phyloP scores from a whole-genome alignment of 768 basidiomycete genomes.

The Amanita inopinata region DNA sequence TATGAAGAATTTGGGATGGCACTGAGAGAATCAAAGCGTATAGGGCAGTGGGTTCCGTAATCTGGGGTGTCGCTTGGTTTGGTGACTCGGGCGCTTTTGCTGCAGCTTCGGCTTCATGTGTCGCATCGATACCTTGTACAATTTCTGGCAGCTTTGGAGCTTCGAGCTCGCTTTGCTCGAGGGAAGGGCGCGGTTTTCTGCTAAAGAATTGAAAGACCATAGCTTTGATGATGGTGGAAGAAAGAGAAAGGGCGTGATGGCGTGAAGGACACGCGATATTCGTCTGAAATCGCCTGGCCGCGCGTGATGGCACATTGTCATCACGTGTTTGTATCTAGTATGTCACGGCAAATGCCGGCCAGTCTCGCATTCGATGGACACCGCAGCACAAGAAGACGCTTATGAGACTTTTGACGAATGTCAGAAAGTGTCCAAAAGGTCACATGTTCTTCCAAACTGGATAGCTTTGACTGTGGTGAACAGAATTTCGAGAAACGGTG shows the following conservation, averaged over 20 bases:
- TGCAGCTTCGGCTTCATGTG: slow-evolving; percentile 12
- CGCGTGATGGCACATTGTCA: slow-evolving; percentile 4
- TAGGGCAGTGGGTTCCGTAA: slow-evolving; percentile 32
- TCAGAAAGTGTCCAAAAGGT: no score
- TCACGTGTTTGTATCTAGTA: slow-evolving; percentile 9
- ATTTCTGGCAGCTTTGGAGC: slow-evolving; percentile 8
- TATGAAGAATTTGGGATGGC: slow-evolving; percentile 57
- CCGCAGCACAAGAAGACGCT: no score
- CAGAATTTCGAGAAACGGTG: no score
- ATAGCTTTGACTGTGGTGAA: no score
- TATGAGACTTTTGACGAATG: no score
- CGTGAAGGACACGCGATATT: neutral
- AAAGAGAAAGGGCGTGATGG: neutral
- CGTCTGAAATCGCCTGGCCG: neutral
- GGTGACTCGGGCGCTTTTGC: slow-evolving; percentile 2
- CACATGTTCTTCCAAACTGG: no score
- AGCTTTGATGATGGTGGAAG: neutral
- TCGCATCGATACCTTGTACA: neutral
- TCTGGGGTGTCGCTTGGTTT: slow-evolving; percentile 12
- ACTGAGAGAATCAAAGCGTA: slow-evolving; percentile 45
- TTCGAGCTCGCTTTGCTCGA: slow-evolving; percentile 4
- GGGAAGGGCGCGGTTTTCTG: slow-evolving; percentile 20
- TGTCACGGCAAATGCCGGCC: no score
- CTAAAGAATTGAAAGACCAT: slow-evolving; percentile 36
- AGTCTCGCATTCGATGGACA: no score